Percentiles rank a stretch among this genome's conserved stretches.
phyloP scores from a whole-genome alignment of 2,329 filamentous ascomycete species.

The Pseudocercospora vitis region DNA sequence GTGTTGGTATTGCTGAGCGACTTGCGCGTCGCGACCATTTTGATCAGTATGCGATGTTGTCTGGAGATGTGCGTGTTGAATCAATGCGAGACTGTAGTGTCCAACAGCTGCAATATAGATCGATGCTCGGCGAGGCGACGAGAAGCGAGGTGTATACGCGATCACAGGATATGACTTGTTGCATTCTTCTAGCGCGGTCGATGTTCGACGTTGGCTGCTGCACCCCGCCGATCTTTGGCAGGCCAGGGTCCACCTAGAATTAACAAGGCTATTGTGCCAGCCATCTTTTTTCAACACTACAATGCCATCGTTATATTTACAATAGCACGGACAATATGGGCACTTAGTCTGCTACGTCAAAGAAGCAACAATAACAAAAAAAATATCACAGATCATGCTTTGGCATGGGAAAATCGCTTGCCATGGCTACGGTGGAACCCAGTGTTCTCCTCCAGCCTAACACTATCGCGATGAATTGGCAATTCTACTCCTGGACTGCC shows the following conservation, averaged over 20 bases:
- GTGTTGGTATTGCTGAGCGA: constrained; percentile 1
- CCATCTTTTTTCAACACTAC: not conserved
- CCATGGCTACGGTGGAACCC: no score
- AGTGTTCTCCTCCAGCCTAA: no score
- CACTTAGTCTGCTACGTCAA: not conserved
- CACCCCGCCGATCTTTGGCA: no score
- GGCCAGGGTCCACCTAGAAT: not conserved
- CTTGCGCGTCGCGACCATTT: constrained; percentile 15
- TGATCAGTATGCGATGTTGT: not conserved
- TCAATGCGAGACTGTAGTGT: no score
- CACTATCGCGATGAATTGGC: no score
- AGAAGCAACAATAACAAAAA: not conserved
- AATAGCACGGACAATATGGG: not conserved
- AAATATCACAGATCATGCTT: no score
- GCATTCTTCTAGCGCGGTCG: no score
- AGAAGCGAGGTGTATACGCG: no score
- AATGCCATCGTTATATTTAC: not conserved
- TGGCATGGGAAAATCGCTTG: no score
- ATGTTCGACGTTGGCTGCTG: no score
- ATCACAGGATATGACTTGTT: not conserved
- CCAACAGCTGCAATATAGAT: constrained; percentile 4
- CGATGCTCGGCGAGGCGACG: not conserved
- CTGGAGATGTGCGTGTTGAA: no score
- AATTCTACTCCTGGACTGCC: no score
- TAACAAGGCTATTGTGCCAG: not conserved